Conservation (phyloP, 148 eudicot genomes). For the Cornus controversa region DNA sequence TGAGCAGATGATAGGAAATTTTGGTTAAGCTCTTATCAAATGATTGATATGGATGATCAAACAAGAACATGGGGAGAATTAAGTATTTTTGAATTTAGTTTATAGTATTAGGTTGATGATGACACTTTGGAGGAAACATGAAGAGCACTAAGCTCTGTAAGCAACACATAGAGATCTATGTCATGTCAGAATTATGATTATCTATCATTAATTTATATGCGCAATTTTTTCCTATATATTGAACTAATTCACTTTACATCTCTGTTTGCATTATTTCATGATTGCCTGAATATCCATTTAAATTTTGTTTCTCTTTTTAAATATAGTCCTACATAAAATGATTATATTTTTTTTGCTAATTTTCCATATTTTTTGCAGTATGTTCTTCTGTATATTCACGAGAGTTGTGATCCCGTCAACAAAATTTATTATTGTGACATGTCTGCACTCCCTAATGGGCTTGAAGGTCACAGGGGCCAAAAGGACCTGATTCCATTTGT, state of each 20-base stretch:
- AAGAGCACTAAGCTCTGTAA: too few relatives aligned
- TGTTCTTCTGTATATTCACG: constrained; percentile 60
- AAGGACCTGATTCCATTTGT: constrained; percentile 71
- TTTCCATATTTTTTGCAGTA: constrained; percentile 53
- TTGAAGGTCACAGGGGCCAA: constrained; percentile 60
- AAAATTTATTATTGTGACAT: constrained; percentile 80
- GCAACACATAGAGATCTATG: too few relatives aligned
- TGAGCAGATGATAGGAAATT: too few relatives aligned
- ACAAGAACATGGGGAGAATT: too few relatives aligned
- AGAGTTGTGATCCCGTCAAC: constrained; percentile 80
- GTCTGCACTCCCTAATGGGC: constrained; percentile 58
- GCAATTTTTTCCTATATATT: background rate
- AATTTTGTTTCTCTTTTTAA: background rate
- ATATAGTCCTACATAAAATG: too few relatives aligned
- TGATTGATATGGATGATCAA: too few relatives aligned
- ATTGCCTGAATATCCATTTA: background rate
- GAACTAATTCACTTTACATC: background rate
- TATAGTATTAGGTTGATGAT: too few relatives aligned
- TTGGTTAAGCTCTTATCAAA: too few relatives aligned
- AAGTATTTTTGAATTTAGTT: too few relatives aligned
- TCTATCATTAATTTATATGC: too few relatives aligned
- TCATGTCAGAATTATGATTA: too few relatives aligned
- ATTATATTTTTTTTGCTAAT: background rate
- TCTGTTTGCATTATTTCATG: background rate
- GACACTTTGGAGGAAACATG: too few relatives aligned